Conservation (phyloP, 1,284 basidiomycete genomes). For the Lentinula novae-zelandiae region DNA sequence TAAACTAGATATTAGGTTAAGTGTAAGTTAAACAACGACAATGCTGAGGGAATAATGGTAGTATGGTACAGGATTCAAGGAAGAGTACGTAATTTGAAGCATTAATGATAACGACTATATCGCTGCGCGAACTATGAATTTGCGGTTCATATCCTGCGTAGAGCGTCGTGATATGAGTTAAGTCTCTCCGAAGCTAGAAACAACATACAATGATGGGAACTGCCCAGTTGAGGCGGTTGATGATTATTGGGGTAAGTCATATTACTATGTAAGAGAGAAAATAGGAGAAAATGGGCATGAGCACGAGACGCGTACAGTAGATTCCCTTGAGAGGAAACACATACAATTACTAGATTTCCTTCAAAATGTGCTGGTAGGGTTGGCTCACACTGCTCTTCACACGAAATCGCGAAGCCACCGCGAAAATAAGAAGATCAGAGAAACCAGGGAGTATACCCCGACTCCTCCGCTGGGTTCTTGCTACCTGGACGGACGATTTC, state of each 20-base stretch:
- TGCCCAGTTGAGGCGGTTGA: slow-evolving; percentile 79
- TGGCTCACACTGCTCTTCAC: slow-evolving; percentile 60
- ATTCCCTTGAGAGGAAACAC: slow-evolving; percentile 8
- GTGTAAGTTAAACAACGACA: no score
- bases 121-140: slow-evolving; percentile 27
- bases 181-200: background rate
- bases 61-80: background rate
- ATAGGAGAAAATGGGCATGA: background rate
- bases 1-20: no score
- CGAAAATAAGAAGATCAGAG: no score
- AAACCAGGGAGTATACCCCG: no score
- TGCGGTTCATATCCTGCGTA: slow-evolving; percentile 28
- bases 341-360: slow-evolving; percentile 50
- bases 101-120: background rate
- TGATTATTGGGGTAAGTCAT: slow-evolving; percentile 63
- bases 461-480: no score
- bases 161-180: background rate
- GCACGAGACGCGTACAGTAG: background rate
- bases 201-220: slow-evolving; percentile 65
- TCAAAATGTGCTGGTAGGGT: slow-evolving; percentile 72
- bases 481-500: no score
- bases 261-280: slow-evolving; percentile 26
- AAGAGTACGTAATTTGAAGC: background rate
- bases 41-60: background rate
- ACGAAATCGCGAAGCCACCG: no score